Conservation (phyloP, 2,329 filamentous ascomycete genomes). For the Alternaria incomplexa region DNA sequence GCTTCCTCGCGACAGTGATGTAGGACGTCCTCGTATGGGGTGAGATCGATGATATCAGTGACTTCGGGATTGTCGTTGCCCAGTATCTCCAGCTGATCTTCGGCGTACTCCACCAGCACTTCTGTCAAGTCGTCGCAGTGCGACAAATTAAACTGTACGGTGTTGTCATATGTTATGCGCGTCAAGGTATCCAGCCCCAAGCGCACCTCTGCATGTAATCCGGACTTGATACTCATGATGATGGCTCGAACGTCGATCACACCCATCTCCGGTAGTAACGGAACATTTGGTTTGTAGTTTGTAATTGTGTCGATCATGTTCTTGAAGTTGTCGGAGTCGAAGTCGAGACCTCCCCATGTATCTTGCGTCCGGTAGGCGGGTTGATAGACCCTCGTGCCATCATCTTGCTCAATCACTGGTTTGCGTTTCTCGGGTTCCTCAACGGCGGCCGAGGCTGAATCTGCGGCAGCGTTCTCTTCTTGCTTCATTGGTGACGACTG, state of each 20-base stretch:
- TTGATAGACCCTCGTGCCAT: conserved; percentile 37
- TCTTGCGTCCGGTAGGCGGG: conserved; percentile 35
- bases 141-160: conserved; percentile 40
- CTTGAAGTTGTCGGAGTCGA: conserved; percentile 66
- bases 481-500: conserved; percentile 40
- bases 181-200: conserved; percentile 85
- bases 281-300: conserved; percentile 74
- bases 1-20: conserved; percentile 79
- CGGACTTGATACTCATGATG: conserved; percentile 87
- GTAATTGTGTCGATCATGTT: conserved; percentile 73
- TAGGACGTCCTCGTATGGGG: conserved; percentile 85
- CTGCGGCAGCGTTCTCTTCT: conserved; percentile 24
- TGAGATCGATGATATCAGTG: conserved; percentile 82
- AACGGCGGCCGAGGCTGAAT: conserved; percentile 19
- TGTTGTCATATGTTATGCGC: conserved; percentile 64
- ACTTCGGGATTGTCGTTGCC: conserved; percentile 84
- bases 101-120: conserved; percentile 85
- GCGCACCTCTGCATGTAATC: conserved; percentile 87
- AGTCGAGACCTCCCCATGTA: conserved; percentile 45
- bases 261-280: conserved; percentile 77
- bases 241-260: conserved; percentile 89
- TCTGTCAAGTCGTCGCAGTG: conserved; percentile 81
- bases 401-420: conserved; percentile 35
- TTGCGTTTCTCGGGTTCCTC: conserved; percentile 29
- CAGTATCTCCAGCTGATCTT: conserved; percentile 85